Conservation (phyloP, 306 rosid species). For the Sechiopsis laciniata region DNA sequence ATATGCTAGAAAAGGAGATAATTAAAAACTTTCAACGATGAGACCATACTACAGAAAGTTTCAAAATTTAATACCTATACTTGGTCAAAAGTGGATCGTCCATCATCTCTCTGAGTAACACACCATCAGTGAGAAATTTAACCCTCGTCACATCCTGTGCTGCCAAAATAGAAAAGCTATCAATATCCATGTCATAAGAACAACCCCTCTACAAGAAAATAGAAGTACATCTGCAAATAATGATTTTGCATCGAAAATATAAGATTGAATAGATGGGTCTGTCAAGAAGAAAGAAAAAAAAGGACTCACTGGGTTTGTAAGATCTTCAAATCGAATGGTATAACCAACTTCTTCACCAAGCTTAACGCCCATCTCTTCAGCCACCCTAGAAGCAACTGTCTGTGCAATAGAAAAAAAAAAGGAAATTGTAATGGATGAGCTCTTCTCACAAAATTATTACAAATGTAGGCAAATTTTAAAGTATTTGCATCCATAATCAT, state of each 20-base stretch:
- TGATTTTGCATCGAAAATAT: background rate
- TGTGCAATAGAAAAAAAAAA: conserved; percentile 18
- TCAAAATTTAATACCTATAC: conserved; percentile 52
- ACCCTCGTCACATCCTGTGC: conserved; percentile 69
- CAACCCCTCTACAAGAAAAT: conserved; percentile 2
- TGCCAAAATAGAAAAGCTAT: conserved; percentile 46
- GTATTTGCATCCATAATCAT: too few species aligned
- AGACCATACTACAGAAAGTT: background rate
- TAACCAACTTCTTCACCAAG: conserved; percentile 92
- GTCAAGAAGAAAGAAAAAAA: background rate
- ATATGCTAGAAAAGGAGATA: background rate
- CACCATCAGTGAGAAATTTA: conserved; percentile 88
- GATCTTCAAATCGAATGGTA: conserved; percentile 87
- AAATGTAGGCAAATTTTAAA: background rate
- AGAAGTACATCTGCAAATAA: background rate
- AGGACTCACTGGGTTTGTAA: conserved; percentile 53
- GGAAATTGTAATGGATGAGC: too few species aligned
- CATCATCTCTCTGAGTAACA: conserved; percentile 93
- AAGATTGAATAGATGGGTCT: background rate
- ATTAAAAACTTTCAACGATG: background rate
- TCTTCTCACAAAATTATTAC: too few species aligned
- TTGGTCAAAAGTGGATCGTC: conserved; percentile 93
- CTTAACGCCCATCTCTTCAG: conserved; percentile 89
- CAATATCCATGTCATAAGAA: conserved; percentile 20
- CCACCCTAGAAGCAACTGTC: conserved; percentile 87